Percentiles rank a stretch among this genome's conserved stretches.
These are phyloP conservation scores for Quercus lobata DNA, from an alignment of 331 rosid genomes.

Conservation along the genomic window DNA sequence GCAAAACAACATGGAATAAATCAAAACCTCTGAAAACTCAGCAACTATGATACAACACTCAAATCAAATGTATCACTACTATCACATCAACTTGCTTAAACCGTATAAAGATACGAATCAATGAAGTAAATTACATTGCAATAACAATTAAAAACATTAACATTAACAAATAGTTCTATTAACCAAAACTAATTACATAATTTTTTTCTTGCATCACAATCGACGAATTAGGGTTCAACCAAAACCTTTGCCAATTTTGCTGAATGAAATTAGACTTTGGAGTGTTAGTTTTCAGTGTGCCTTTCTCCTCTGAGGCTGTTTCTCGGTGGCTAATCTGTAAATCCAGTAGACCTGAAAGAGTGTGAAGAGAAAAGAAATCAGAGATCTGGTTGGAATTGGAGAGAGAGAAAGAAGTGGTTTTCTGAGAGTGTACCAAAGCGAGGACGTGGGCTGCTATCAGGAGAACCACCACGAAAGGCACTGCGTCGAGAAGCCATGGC, in stretches of 20 bases:
- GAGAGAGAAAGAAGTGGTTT: background rate
- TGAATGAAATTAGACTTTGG: background rate
- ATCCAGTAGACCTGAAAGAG: slow-evolving; percentile 70
- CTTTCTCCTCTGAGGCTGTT: slow-evolving; percentile 64
- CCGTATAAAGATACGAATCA: background rate
- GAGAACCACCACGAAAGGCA: slow-evolving; percentile 53
- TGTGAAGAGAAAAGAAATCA: background rate
- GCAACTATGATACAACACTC: background rate
- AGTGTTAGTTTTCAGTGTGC: slow-evolving; percentile 45
- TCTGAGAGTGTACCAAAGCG: slow-evolving; percentile 56
- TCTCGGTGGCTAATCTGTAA: slow-evolving; percentile 76
- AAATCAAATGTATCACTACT: background rate
- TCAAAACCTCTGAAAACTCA: background rate
- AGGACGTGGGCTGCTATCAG: slow-evolving; percentile 80
- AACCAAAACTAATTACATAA: background rate
- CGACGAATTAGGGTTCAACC: slow-evolving; percentile 43
- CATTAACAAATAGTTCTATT: background rate
- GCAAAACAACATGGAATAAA: background rate
- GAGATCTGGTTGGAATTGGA: background rate
- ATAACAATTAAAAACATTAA: background rate
- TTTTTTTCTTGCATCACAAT: background rate
- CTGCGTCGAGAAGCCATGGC: slow-evolving; percentile 66
- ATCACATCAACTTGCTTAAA: background rate
- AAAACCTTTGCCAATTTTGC: slow-evolving; percentile 17
- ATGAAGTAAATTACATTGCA: background rate